A percentile compares a stretch with the other conserved stretches of the same genome.
These are phyloP conservation scores for Auriculariales sp. DNA, from an alignment of 768 basidiomycete species.

Conservation along the genomic window DNA sequence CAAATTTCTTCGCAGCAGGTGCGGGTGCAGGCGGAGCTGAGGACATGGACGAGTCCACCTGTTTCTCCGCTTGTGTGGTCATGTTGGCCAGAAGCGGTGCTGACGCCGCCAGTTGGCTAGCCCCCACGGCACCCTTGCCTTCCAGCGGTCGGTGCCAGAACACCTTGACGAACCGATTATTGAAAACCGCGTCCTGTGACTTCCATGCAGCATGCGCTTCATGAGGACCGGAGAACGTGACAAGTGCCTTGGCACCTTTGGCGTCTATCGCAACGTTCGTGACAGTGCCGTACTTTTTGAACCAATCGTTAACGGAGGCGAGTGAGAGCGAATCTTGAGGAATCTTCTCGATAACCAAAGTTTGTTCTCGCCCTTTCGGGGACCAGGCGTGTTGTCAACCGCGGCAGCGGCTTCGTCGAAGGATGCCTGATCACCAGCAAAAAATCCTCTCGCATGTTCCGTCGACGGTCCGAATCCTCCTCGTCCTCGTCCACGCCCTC, in stretches of 20 bases:
- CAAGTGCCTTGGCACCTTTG: constrained; percentile 61
- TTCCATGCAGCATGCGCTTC: constrained; percentile 87
- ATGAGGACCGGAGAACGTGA: constrained; percentile 71
- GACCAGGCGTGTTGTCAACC: not conserved
- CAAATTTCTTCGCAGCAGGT: not conserved
- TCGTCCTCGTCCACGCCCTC: constrained; percentile 21
- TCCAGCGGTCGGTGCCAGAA: constrained; percentile 93
- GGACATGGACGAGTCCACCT: too few species aligned
- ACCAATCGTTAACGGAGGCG: constrained; percentile 72
- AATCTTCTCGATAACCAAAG: constrained; percentile 88
- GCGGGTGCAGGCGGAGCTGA: constrained; percentile 7
- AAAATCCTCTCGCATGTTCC: constrained; percentile 40
- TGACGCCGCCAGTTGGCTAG: constrained; percentile 67
- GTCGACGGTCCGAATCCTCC: too few species aligned
- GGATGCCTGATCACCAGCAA: constrained; percentile 51
- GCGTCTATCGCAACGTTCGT: constrained; percentile 83
- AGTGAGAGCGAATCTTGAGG: constrained; percentile 70
- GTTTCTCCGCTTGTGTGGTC: constrained; percentile 2
- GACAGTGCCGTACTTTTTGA: constrained; percentile 83
- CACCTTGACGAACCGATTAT: constrained; percentile 86
- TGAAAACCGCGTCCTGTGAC: constrained; percentile 87
- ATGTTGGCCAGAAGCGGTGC: constrained; percentile 63
- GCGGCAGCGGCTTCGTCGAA: constrained; percentile 43
- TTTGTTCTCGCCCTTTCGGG: constrained; percentile 41
- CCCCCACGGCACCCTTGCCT: constrained; percentile 71